These are phyloP conservation scores for Allodekkera sacchari DNA, from an alignment of 805 yeast genomes.

Conservation along the genomic window DNA sequence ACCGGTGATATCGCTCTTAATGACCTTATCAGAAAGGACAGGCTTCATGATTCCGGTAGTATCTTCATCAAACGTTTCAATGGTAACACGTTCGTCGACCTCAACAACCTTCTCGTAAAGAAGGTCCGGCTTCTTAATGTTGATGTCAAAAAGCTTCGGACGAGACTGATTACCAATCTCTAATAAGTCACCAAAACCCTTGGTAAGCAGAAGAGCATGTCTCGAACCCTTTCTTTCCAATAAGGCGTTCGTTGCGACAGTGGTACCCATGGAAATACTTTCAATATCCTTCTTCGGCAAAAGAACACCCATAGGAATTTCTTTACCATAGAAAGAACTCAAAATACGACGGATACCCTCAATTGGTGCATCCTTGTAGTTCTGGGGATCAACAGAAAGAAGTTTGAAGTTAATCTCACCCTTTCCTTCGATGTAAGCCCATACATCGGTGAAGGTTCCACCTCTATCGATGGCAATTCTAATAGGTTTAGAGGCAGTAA, in stretches of 20 bases:
- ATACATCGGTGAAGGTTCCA: slow-evolving; percentile 40
- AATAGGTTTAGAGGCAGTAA: too few species aligned
- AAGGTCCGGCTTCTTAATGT: slow-evolving; percentile 11
- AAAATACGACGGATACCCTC: slow-evolving; percentile 19
- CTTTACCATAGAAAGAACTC: slow-evolving; percentile 10
- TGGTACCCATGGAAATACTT: slow-evolving; percentile 20
- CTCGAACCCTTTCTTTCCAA: slow-evolving; percentile 15
- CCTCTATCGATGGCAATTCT: slow-evolving; percentile 22
- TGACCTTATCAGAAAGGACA: slow-evolving; percentile 14
- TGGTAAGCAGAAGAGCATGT: slow-evolving; percentile 18
- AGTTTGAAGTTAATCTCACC: slow-evolving; percentile 27
- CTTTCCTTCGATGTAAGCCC: slow-evolving; percentile 34
- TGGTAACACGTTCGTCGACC: slow-evolving; percentile 15
- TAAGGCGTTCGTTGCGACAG: slow-evolving; percentile 19
- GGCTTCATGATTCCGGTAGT: too few species aligned
- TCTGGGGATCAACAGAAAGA: slow-evolving; percentile 18
- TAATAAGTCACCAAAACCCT: slow-evolving; percentile 24
- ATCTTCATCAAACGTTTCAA: slow-evolving; percentile 19
- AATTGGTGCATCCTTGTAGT: slow-evolving; percentile 19
- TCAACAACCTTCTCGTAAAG: slow-evolving; percentile 12
- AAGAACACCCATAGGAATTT: slow-evolving; percentile 12
- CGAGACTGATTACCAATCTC: slow-evolving; percentile 26
- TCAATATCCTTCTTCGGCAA: slow-evolving; percentile 14
- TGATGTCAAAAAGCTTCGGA: slow-evolving; percentile 15
- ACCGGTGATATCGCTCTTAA: slow-evolving; percentile 8